Evolutionary conservation across 1,139 yeast species (phyloP).

Genomic region (Chernovozyma sophiae-reginae): DNA sequence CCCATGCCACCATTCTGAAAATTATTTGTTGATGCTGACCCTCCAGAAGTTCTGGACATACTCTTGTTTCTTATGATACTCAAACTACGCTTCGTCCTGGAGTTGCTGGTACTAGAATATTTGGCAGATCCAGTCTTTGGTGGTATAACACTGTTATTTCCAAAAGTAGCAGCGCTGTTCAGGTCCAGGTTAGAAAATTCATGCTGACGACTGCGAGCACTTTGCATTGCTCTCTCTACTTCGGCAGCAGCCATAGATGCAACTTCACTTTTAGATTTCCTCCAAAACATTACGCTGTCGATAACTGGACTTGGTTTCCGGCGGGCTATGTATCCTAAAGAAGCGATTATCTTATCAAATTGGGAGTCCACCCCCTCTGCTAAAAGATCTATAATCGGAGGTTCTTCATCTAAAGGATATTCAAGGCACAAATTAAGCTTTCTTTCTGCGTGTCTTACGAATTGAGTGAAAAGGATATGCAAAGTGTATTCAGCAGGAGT

Average conservation of each 20-base stretch:
- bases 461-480: slow-evolving; percentile 91
- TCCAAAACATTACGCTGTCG: slow-evolving; percentile 98
- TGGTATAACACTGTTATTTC: background rate
- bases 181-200: background rate
- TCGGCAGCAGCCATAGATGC: slow-evolving; percentile 72
- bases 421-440: slow-evolving; percentile 74
- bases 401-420: slow-evolving; percentile 66
- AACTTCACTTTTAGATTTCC: slow-evolving; percentile 83
- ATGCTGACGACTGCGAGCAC: slow-evolving; percentile 9
- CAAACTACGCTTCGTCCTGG: slow-evolving; percentile 34
- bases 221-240: slow-evolving; percentile 39
- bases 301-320: slow-evolving; percentile 93
- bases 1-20: background rate
- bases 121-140: background rate
- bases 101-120: background rate
- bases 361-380: slow-evolving; percentile 84
- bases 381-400: slow-evolving; percentile 75
- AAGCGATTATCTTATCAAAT: slow-evolving; percentile 79
- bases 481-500: slow-evolving; percentile 91
- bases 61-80: slow-evolving; percentile 42
- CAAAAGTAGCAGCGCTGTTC: background rate
- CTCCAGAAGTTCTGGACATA: slow-evolving; percentile 27
- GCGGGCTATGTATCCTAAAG: slow-evolving; percentile 87
- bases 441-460: slow-evolving; percentile 88
- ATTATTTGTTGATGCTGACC: background rate